phyloP scores from a whole-genome alignment of 768 basidiomycete genomes.

The Lepiota subincarnata region DNA sequence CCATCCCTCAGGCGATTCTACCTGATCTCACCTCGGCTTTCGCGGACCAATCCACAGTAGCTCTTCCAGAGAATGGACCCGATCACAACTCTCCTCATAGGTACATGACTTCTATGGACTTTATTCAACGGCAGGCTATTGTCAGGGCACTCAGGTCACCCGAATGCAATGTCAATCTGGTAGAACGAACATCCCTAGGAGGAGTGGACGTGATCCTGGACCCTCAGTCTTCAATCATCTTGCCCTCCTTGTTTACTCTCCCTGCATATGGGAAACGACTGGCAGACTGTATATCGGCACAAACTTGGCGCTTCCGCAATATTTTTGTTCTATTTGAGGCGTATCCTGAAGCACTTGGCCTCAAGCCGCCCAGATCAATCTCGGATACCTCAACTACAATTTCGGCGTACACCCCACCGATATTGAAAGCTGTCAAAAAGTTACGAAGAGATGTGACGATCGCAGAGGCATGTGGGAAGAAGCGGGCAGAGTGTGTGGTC shows the following conservation, averaged over 20 bases:
- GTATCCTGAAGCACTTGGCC: slow-evolving; percentile 46
- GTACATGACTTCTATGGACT: slow-evolving; percentile 65
- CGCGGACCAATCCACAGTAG: slow-evolving; percentile 41
- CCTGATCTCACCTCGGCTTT: slow-evolving; percentile 22
- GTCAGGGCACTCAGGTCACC: slow-evolving; percentile 45
- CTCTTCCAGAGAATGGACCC: slow-evolving; percentile 29
- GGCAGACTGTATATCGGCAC: slow-evolving; percentile 37
- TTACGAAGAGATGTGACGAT: slow-evolving; percentile 61
- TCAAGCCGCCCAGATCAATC: slow-evolving; percentile 19
- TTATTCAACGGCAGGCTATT: slow-evolving; percentile 66
- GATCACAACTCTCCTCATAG: slow-evolving; percentile 41
- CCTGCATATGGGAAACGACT: slow-evolving; percentile 46
- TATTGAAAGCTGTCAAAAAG: slow-evolving; percentile 66
- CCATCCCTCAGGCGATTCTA: slow-evolving; percentile 25
- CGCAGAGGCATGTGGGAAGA: slow-evolving; percentile 54
- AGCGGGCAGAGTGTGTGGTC: slow-evolving; percentile 38
- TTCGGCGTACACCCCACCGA: slow-evolving; percentile 59
- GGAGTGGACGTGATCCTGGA: slow-evolving; percentile 69
- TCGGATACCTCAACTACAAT: slow-evolving; percentile 17
- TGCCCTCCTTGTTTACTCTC: slow-evolving; percentile 42
- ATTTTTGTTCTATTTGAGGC: slow-evolving; percentile 66
- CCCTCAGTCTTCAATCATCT: slow-evolving; percentile 53
- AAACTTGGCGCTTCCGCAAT: slow-evolving; percentile 60
- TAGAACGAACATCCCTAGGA: slow-evolving; percentile 58
- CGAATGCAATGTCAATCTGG: slow-evolving; percentile 47